Conservation (phyloP, 2,329 filamentous ascomycete genomes). For the Penicillium sp. region DNA sequence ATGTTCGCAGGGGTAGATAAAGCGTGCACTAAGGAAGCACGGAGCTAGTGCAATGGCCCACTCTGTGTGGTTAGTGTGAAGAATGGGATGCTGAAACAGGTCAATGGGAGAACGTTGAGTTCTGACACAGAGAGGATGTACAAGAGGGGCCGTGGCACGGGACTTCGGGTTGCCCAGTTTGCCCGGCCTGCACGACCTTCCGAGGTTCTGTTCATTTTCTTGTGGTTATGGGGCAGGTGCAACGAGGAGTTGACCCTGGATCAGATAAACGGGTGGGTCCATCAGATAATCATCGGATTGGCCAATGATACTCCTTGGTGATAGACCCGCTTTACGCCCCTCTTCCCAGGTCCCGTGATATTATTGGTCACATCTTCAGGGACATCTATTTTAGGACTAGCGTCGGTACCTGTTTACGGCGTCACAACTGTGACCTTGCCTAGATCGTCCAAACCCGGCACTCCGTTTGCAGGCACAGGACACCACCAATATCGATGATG, state of each 20-base stretch:
- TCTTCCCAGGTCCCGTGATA: not conserved
- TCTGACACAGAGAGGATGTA: not conserved
- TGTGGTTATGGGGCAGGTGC: not conserved
- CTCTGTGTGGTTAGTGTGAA: not conserved
- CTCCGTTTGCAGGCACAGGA: not conserved
- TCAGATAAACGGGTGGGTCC: not conserved
- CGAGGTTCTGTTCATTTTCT: not conserved
- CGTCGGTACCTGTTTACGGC: not conserved
- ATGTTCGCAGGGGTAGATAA: constrained; percentile 1
- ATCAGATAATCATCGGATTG: not conserved
- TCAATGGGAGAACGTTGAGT: not conserved
- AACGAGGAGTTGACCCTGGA: not conserved
- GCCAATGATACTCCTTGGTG: not conserved
- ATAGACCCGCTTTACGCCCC: not conserved
- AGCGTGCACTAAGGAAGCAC: not conserved
- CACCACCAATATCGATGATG: not conserved
- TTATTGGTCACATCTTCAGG: not conserved
- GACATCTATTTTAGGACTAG: not conserved
- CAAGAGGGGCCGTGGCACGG: not conserved
- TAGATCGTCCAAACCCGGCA: not conserved
- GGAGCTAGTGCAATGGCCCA: not conserved
- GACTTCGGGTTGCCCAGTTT: not conserved
- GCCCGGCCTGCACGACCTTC: not conserved
- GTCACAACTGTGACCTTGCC: not conserved
- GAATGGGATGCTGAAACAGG: not conserved